Conservation (phyloP, 192 early-diverging fungal genomes). For the Obelidium mucronatum region DNA sequence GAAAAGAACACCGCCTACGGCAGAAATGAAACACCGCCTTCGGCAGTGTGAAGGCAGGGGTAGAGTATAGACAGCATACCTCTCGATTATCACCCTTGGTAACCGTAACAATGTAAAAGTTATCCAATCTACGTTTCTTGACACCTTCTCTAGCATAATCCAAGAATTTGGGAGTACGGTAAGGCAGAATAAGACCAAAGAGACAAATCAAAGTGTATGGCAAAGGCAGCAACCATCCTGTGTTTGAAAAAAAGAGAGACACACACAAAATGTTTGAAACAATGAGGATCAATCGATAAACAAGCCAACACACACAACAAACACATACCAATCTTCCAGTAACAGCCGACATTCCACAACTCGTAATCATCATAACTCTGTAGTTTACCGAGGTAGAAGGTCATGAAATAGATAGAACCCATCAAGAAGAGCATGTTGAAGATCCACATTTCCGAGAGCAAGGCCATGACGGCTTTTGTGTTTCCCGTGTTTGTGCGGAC, state of each 20-base stretch:
- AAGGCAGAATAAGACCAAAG: slow-evolving; percentile 62
- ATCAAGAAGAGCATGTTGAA: slow-evolving; percentile 54
- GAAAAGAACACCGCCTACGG: no score
- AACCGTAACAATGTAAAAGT: slow-evolving; percentile 65
- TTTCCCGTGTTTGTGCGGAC: slow-evolving; percentile 62
- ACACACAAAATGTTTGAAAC: not conserved
- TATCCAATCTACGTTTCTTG: slow-evolving; percentile 60
- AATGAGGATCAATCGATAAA: slow-evolving; percentile 7
- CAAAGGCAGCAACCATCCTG: slow-evolving; percentile 61
- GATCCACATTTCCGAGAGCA: slow-evolving; percentile 64
- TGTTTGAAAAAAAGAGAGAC: not conserved
- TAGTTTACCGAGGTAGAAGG: slow-evolving; percentile 50
- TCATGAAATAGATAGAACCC: slow-evolving; percentile 53
- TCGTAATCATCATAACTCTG: slow-evolving; percentile 53
- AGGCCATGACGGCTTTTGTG: slow-evolving; percentile 58
- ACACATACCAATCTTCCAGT: slow-evolving; percentile 62
- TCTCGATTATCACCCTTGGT: slow-evolving; percentile 63
- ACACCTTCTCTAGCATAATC: slow-evolving; percentile 50
- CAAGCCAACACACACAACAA: not conserved
- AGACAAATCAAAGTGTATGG: slow-evolving; percentile 69
- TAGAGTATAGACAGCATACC: no score
- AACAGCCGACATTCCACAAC: slow-evolving; percentile 62
- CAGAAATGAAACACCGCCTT: no score
- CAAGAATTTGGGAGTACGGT: slow-evolving; percentile 63
- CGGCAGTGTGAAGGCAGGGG: no score